These are phyloP conservation scores for Aaosphaeria arxii DNA, from an alignment of 2,329 filamentous ascomycete genomes.

Conservation along the genomic window DNA sequence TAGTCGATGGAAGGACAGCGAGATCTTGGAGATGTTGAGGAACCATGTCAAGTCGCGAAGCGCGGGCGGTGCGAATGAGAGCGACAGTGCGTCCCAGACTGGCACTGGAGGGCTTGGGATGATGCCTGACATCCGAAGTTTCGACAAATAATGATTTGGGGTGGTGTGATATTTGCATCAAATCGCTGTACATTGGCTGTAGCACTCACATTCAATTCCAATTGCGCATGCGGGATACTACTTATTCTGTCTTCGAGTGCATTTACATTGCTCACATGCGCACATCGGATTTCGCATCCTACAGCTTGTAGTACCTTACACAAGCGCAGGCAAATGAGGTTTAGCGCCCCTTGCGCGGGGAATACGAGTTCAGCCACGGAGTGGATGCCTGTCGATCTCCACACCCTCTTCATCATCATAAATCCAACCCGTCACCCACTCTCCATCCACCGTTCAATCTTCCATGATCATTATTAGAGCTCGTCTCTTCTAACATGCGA, in stretches of 20 bases:
- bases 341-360: no score
- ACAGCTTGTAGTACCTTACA: no score
- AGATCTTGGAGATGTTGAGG: slow-evolving; percentile 73
- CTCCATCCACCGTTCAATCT: slow-evolving; percentile 7
- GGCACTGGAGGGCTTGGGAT: slow-evolving; percentile 45
- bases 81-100: slow-evolving; percentile 29
- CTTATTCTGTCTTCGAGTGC: no score
- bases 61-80: slow-evolving; percentile 54
- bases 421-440: slow-evolving; percentile 9
- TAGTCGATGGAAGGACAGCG: slow-evolving; percentile 76
- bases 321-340: no score
- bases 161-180: no score
- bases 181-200: no score
- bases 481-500: slow-evolving; percentile 12
- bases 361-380: no score
- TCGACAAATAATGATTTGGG: slow-evolving; percentile 25
- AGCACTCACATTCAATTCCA: no score
- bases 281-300: no score
- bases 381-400: slow-evolving; percentile 3
- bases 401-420: slow-evolving; percentile 22
- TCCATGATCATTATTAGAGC: background rate
- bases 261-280: no score
- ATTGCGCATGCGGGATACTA: no score
- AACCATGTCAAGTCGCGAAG: slow-evolving; percentile 74
- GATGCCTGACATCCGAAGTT: slow-evolving; percentile 51